Evolutionary conservation across 805 yeast genomes (phyloP), one percentile per base, ranked within the genome.

Genomic region (Saturnispora diversa): DNA sequence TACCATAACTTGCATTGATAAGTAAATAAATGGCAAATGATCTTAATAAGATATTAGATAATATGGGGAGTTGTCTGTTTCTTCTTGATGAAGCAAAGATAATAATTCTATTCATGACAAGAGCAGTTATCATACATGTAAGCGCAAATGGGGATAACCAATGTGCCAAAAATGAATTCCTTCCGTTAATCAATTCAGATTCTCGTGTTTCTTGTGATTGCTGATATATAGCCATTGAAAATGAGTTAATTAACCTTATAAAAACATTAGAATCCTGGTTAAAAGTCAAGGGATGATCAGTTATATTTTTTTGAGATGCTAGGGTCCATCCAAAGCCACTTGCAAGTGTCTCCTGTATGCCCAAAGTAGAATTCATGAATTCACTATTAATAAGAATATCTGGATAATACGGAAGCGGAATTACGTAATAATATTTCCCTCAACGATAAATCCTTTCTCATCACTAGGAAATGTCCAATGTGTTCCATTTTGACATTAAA

Each of bases 41-140:
- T 35, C 76, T 63, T 27, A 75, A 50, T 6, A 66, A 10, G 4
- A 63, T 28, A 22, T 48, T 53, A 8, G 63, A 55, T 9, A 55
- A 12, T 6, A 17, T 11, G 0, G 66, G 69, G 27, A 69, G 51
- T 27, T 57, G 47, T 26, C 59, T 52, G 29, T 65, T 65, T 17
- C 70, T 56, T 40, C 78, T 52, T 6, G 75, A 59, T 0, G 78
- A 63, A 2, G 83, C 77, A 67, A 77, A 75, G 3, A 74, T 71
- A 16, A 68, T 63, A 4, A 80, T 70, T 47, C 84, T 60, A 55
- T 79, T 78, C 45, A 78, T 58, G 3, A 76, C 49, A 4, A 78
- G 59, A 1, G 80, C 83, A 47, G 77, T 73, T 7, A 71, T 52
- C 68, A 77, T 72, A 55, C 82, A 76, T 22, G 66, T 61, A 20